A percentile compares a stretch with the other conserved stretches of the same genome.
Evolutionary conservation across 169 alveolate genomes (phyloP).

Genomic region (Eimeria necatrix): DNA sequence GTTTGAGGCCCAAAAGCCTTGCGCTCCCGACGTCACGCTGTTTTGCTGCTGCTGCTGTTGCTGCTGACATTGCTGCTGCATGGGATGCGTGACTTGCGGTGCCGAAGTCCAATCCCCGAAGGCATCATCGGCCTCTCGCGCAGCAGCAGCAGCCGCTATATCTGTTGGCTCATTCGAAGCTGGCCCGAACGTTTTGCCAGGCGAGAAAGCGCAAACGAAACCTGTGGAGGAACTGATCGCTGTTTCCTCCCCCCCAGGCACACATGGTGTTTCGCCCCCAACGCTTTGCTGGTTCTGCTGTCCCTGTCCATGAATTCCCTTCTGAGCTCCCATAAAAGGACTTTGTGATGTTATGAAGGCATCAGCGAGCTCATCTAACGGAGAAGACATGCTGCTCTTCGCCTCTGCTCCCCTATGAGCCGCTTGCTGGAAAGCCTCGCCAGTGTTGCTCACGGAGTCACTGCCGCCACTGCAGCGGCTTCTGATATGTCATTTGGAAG

Average conservation of each 20-base stretch:
- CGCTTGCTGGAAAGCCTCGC: constrained; percentile 5
- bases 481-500: not conserved
- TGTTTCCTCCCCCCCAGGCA: not conserved
- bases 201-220: no score
- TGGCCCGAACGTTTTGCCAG: no score
- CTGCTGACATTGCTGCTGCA: constrained; percentile 27
- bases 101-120: constrained; percentile 58
- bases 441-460: not conserved
- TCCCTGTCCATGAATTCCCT: not conserved
- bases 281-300: not conserved
- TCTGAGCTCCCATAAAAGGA: not conserved
- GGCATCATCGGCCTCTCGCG: constrained; percentile 11
- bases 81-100: not conserved
- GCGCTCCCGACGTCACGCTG: not conserved
- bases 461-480: not conserved
- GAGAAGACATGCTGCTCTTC: constrained; percentile 4
- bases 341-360: not conserved
- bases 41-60: constrained; percentile 37
- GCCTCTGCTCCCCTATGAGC: not conserved
- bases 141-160: not conserved
- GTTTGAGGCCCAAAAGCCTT: no score
- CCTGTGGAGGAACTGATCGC: no score
- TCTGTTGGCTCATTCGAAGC: no score
- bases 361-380: constrained; percentile 5
- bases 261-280: not conserved